phyloP scores from a whole-genome alignment of 1,284 basidiomycete genomes.

The Apiotrichum mycotoxinovorans region DNA sequence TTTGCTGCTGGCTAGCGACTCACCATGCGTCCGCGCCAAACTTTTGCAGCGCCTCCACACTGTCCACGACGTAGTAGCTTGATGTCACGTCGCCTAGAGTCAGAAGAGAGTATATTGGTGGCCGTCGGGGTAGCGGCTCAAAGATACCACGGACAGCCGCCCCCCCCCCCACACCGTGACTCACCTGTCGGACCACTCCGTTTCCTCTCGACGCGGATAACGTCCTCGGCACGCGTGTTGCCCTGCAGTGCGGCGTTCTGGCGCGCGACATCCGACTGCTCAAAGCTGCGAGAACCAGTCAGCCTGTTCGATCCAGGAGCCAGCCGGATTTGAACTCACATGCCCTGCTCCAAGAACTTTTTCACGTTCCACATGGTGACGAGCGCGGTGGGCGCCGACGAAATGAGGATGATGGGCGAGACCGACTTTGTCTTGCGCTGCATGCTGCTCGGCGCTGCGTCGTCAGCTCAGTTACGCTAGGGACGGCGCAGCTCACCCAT shows the following conservation, averaged over 20 bases:
- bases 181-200: constrained; percentile 51
- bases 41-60: constrained; percentile 83
- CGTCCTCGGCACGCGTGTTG: constrained; percentile 72
- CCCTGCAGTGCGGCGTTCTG: constrained; percentile 55
- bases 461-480: not conserved
- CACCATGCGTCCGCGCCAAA: constrained; percentile 85
- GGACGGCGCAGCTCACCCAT: not conserved
- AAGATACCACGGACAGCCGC: too few species aligned
- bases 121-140: too few species aligned
- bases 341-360: constrained; percentile 82
- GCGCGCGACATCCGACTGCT: constrained; percentile 70
- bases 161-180: too few species aligned
- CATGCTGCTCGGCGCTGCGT: constrained; percentile 36
- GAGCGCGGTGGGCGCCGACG: constrained; percentile 88
- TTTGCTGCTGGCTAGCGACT: constrained; percentile 9
- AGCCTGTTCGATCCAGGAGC: too few species aligned
- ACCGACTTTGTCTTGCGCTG: constrained; percentile 48
- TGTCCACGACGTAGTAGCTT: constrained; percentile 81
- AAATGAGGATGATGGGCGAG: constrained; percentile 93
- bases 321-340: too few species aligned
- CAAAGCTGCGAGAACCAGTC: too few species aligned
- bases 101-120: constrained; percentile 29
- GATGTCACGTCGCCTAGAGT: constrained; percentile 46
- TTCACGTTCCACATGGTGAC: constrained; percentile 98
- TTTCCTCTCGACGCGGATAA: constrained; percentile 76